Conservation (phyloP, 306 rosid species). For the Dalbergia cultrata region DNA sequence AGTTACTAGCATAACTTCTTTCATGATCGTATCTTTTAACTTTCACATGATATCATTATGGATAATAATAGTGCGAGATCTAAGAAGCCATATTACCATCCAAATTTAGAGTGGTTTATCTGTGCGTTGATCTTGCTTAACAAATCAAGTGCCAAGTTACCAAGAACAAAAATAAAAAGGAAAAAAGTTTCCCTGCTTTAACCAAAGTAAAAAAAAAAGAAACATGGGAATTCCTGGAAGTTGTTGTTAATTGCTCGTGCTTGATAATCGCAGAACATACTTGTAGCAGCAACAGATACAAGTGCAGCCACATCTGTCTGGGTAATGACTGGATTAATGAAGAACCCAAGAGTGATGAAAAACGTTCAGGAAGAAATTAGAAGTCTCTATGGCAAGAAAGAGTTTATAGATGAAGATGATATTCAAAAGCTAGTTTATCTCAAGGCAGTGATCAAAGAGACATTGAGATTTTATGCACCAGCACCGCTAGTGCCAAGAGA, state of each 20-base stretch:
- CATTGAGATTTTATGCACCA: background rate
- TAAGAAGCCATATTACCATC: too few relatives aligned
- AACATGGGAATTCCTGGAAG: too few relatives aligned
- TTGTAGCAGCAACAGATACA: background rate
- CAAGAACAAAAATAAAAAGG: too few relatives aligned
- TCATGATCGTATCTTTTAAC: too few relatives aligned
- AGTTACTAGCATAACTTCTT: too few relatives aligned
- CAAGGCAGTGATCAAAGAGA: conserved; percentile 28
- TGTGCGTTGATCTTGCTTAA: too few relatives aligned
- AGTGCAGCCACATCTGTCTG: conserved; percentile 6
- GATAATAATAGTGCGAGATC: too few relatives aligned
- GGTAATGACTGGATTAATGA: background rate
- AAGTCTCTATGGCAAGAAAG: background rate
- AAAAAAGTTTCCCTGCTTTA: too few relatives aligned
- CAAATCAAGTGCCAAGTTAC: too few relatives aligned
- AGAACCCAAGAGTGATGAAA: conserved; percentile 4
- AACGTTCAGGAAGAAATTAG: conserved; percentile 1
- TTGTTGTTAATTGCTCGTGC: background rate
- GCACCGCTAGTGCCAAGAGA: conserved; percentile 22
- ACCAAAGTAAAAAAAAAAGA: too few relatives aligned
- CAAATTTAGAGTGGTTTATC: too few relatives aligned
- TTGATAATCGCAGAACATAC: background rate
- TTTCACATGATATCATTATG: too few relatives aligned
- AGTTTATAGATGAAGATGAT: conserved; percentile 16
- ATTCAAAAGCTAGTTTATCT: conserved; percentile 17